Evolutionary conservation across 306 rosid genomes (phyloP), one percentile per base, ranked within the genome.

Genomic region (Cucurbita ficifolia): DNA sequence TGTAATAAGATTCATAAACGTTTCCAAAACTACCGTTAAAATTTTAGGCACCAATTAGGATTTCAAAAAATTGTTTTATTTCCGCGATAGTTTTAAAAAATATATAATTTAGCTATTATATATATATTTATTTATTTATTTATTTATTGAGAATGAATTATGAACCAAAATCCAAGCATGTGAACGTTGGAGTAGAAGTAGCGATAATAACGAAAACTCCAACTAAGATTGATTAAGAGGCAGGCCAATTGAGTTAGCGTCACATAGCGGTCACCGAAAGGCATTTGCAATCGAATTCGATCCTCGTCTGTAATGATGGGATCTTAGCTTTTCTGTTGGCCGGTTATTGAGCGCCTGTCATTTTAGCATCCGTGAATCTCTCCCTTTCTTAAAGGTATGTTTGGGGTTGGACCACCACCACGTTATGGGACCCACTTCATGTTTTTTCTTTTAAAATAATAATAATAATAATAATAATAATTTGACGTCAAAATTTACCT

Each of bases 191-290:
- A 38, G 17, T 38, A 36, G 14, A 17, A 62, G 17, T 62, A 17
- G 49, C 9, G 8, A 10, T 1, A 38, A 10, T 1, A 38, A 42
- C 72, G 38, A 45, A 19, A 43, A 43, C 19, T 65, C 36, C 54
- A 43, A 65, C 11, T 5, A 40, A 65, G 10, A 65, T 1, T 19
- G 54, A 67, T 42, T 43, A 43, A 21, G 54, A 19, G 35, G 38
- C 7, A 12, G 6, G 39, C 18, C 18, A 39, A n/a, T 67, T 45
- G 43, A 19, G 18, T 48, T 49, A 49, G 53, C 54, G n/a, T 67
- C 72, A 67, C 72, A 67, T 67, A 54, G 72, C 36, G 29, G 72
- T 67, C 54, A 67, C 72, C 12, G 54, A 65, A 65, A 29, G 72
- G 33, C 54, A 18, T 8, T 40, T 49, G 70, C 43, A 63, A 39